These are phyloP conservation scores for Fagus crenata DNA, from an alignment of 306 rosid genomes.

Conservation along the genomic window DNA sequence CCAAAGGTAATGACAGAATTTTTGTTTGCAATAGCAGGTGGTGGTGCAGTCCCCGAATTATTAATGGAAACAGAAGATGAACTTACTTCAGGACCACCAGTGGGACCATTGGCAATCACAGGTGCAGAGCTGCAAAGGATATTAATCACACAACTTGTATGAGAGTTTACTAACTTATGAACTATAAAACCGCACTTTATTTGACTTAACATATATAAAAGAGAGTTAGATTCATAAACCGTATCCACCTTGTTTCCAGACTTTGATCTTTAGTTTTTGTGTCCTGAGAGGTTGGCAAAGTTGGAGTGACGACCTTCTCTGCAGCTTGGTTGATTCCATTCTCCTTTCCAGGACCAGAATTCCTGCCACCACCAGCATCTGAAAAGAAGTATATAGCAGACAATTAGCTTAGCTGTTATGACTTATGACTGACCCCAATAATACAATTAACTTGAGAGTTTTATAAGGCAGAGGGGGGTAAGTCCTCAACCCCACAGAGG, in stretches of 20 bases:
- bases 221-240: conserved; percentile 1
- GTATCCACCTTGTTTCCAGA: conserved; percentile 55
- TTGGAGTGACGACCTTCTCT: conserved; percentile 53
- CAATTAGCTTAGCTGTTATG: conserved; percentile 23
- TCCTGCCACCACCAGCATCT: conserved; percentile 77
- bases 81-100: conserved; percentile 45
- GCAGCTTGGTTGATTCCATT: conserved; percentile 59
- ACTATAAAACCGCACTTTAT: conserved; percentile 1
- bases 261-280: conserved; percentile 55
- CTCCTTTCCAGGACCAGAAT: conserved; percentile 59
- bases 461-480: neutral
- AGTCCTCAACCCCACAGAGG: neutral
- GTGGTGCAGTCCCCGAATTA: conserved; percentile 41
- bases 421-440: conserved; percentile 21
- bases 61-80: conserved; percentile 43
- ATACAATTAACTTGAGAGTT: conserved; percentile 24
- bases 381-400: conserved; percentile 36
- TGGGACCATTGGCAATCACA: conserved; percentile 50
- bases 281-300: conserved; percentile 56
- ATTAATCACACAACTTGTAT: conserved; percentile 26
- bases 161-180: neutral
- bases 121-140: conserved; percentile 58
- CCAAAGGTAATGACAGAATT: conserved; percentile 38
- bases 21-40: conserved; percentile 45
- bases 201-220: conserved; percentile 8